Percentiles rank a stretch among this genome's conserved stretches.
Conservation (phyloP, 106 monocot genomes). For the Platanthera guangdongensis region DNA sequence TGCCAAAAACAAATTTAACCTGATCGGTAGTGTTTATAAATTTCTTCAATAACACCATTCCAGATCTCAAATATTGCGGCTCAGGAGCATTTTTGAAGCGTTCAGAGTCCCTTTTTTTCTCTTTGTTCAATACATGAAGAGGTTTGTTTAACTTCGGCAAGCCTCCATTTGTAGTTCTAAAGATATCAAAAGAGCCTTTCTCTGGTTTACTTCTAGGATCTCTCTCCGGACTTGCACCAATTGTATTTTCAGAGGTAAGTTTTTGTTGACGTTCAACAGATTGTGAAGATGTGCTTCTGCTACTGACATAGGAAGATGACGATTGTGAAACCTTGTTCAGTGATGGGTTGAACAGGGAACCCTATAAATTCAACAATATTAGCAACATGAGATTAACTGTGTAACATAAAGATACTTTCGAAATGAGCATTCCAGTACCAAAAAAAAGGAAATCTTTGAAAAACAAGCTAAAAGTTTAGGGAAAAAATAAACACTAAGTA, state of each 20-base stretch:
- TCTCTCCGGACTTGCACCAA: background rate
- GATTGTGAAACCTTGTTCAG: background rate
- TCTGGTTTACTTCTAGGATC: constrained; percentile 7
- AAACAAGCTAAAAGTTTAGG: no score
- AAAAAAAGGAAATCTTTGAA: no score
- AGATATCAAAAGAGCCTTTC: constrained; percentile 32
- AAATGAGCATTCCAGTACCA: background rate
- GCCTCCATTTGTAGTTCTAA: background rate
- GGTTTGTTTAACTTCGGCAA: constrained; percentile 17
- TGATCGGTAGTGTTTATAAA: constrained; percentile 32
- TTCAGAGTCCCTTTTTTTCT: constrained; percentile 21
- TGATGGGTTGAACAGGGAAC: constrained; percentile 1
- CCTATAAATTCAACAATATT: constrained; percentile 8
- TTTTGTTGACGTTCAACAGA: constrained; percentile 5
- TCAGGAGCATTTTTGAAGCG: constrained; percentile 1
- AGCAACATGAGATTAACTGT: background rate
- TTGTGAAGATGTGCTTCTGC: constrained; percentile 1
- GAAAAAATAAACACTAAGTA: no score
- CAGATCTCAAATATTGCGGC: constrained; percentile 23
- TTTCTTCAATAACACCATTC: constrained; percentile 52
- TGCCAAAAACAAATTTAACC: constrained; percentile 10
- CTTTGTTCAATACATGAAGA: constrained; percentile 29
- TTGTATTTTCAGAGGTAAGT: constrained; percentile 8
- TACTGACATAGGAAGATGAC: background rate
- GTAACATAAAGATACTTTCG: background rate